These are phyloP conservation scores for Heliamphora pulchella DNA, from an alignment of 179 eudicot species.

Conservation along the genomic window DNA sequence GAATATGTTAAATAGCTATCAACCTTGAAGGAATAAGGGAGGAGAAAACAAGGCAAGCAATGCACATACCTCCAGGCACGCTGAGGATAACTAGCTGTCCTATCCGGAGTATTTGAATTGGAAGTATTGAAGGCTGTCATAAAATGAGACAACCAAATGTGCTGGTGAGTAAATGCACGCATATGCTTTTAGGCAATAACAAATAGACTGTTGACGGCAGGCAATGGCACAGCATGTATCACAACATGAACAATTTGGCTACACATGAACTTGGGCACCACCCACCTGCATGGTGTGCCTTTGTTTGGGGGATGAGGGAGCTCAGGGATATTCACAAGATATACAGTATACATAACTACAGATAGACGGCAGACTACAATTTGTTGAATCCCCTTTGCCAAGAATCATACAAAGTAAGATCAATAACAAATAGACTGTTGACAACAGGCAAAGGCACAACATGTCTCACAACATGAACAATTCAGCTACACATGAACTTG, in stretches of 20 bases:
- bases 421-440: background rate
- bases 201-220: background rate
- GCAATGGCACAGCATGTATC: background rate
- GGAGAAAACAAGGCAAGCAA: conserved; percentile 15
- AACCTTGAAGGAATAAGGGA: conserved; percentile 4
- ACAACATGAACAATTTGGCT: background rate
- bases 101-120: conserved; percentile 79
- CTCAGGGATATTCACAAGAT: background rate
- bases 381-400: background rate
- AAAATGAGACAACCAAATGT: conserved; percentile 6
- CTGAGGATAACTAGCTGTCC: conserved; percentile 87
- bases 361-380: background rate
- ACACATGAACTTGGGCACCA: background rate
- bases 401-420: background rate
- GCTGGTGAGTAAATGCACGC: background rate
- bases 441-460: background rate
- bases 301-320: background rate
- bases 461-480: conserved; percentile 4
- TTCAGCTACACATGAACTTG: background rate
- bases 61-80: conserved; percentile 79
- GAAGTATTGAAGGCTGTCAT: conserved; percentile 92
- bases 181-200: background rate
- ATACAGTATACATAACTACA: background rate
- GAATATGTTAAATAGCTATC: conserved; percentile 2
- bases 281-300: background rate